A percentile compares a stretch with the other conserved stretches of the same genome.
Conservation (phyloP, 306 rosid genomes). For the Glycine latifolia region DNA sequence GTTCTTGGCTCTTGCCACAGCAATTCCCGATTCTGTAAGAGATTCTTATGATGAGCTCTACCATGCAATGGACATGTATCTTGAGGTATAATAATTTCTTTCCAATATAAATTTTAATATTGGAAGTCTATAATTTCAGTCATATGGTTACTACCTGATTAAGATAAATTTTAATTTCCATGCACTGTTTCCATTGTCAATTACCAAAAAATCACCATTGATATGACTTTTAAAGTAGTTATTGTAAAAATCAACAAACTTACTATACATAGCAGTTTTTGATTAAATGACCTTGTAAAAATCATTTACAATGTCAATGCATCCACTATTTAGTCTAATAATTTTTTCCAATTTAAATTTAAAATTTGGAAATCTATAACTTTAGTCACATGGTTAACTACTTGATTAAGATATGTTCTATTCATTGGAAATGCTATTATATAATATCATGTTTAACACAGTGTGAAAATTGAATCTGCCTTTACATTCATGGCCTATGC, state of each 20-base stretch:
- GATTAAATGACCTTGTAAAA: neutral
- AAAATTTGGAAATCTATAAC: conserved; percentile 14
- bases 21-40: conserved; percentile 83
- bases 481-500: conserved; percentile 8
- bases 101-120: neutral
- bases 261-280: neutral
- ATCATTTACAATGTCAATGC: too few relatives aligned
- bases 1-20: conserved; percentile 71
- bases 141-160: neutral
- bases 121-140: neutral
- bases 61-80: conserved; percentile 81
- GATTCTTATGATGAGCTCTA: conserved; percentile 84
- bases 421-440: neutral
- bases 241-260: neutral
- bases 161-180: neutral
- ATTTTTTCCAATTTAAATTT: conserved; percentile 12
- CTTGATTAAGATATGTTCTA: conserved; percentile 14
- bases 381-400: neutral
- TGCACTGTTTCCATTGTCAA: too few relatives aligned
- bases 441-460: neutral
- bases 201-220: neutral
- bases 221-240: neutral
- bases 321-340: neutral
- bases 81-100: conserved; percentile 67
- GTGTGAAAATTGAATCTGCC: conserved; percentile 18